These are phyloP conservation scores for Ophiosphaerella herpotricha DNA, from an alignment of 2,329 filamentous ascomycete genomes.

Conservation along the genomic window DNA sequence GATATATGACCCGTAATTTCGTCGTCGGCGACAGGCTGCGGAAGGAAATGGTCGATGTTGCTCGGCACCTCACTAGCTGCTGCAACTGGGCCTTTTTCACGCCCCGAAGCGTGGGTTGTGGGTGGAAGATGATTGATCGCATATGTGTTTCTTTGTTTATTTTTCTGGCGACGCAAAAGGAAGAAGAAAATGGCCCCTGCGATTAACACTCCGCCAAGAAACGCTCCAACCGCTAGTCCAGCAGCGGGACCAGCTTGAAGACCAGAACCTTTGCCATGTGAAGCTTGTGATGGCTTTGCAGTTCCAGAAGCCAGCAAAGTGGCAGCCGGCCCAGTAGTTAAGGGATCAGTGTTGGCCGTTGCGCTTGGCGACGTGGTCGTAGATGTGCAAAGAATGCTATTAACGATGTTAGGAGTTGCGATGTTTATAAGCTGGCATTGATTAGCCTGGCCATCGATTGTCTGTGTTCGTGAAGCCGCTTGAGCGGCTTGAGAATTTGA, in stretches of 20 bases:
- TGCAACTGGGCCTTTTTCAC: conserved; percentile 3
- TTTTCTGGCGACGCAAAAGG: conserved; percentile 17
- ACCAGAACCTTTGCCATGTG: conserved; percentile 1
- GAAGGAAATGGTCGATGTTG: conserved; percentile 21
- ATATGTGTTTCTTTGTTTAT: not conserved
- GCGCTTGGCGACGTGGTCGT: too few relatives aligned
- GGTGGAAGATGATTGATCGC: not conserved
- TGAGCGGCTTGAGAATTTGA: too few relatives aligned
- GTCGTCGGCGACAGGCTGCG: conserved; percentile 28
- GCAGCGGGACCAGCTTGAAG: conserved; percentile 18
- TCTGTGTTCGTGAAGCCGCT: too few relatives aligned
- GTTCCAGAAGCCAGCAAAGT: too few relatives aligned
- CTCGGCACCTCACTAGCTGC: not conserved
- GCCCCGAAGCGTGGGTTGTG: not conserved
- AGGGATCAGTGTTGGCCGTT: too few relatives aligned
- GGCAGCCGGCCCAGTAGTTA: too few relatives aligned
- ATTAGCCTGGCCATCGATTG: too few relatives aligned
- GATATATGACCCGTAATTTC: conserved; percentile 21
- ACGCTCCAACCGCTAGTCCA: conserved; percentile 23
- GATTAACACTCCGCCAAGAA: conserved; percentile 19
- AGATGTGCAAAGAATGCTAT: not conserved
- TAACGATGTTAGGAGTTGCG: too few relatives aligned
- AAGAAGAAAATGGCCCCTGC: conserved; percentile 14
- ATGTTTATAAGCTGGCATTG: too few relatives aligned
- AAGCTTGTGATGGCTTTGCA: too few relatives aligned